Conservation (phyloP, 495 filamentous ascomycete genomes). For the Hyaloscypha hepaticicola region DNA sequence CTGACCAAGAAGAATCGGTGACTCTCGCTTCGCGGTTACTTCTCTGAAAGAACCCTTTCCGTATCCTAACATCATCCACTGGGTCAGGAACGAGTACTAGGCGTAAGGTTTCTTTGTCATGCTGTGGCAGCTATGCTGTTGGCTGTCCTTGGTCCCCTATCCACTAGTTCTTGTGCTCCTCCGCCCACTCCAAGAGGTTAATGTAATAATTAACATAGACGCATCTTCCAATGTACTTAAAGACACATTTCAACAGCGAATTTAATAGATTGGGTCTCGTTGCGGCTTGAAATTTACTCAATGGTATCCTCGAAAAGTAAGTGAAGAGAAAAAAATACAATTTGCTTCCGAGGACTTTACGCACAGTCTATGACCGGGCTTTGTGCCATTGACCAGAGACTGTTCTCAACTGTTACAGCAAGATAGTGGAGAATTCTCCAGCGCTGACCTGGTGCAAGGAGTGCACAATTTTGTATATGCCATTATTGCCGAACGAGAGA, state of each 20-base stretch:
- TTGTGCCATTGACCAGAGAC: conserved; percentile 24
- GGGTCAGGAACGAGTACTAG: no score
- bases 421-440: conserved; percentile 24
- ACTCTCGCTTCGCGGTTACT: no score
- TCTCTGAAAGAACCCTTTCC: no score
- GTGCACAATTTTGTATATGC: conserved; percentile 37
- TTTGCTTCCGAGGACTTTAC: conserved; percentile 33
- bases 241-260: conserved; percentile 34
- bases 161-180: no score
- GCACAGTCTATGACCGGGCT: conserved; percentile 34
- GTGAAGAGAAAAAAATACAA: conserved; percentile 26
- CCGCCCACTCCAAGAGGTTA: conserved; percentile 29
- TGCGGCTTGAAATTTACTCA: conserved; percentile 32
- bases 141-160: no score
- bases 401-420: conserved; percentile 28
- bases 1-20: no score
- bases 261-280: conserved; percentile 33
- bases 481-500: conserved; percentile 33
- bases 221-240: conserved; percentile 36
- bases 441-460: conserved; percentile 22
- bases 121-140: no score
- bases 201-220: conserved; percentile 38
- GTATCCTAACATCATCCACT: no score
- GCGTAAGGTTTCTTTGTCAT: no score
- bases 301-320: conserved; percentile 28